These are phyloP conservation scores for Melampsora americana DNA, from an alignment of 1,284 basidiomycete genomes.

Conservation along the genomic window DNA sequence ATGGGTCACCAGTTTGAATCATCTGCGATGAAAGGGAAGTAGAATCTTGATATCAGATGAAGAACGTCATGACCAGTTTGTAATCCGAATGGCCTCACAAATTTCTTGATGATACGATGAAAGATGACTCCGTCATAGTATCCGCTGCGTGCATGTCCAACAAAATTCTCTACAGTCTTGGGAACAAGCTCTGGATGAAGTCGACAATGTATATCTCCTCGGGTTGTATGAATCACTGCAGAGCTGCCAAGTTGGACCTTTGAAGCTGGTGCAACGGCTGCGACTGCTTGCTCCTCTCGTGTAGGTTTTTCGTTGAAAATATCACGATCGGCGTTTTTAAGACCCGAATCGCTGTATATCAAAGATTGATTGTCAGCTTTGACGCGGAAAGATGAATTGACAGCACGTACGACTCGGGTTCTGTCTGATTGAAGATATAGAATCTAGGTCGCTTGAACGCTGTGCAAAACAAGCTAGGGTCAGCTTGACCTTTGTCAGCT, in stretches of 20 bases:
- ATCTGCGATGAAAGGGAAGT: constrained; percentile 58
- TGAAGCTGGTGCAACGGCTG: constrained; percentile 63
- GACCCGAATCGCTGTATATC: constrained; percentile 58
- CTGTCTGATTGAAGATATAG: constrained; percentile 89
- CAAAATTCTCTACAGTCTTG: constrained; percentile 95
- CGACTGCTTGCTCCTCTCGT: constrained; percentile 89
- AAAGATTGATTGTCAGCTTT: background rate
- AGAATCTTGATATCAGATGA: background rate
- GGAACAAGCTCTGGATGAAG: constrained; percentile 88
- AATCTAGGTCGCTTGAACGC: constrained; percentile 92
- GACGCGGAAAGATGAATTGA: background rate
- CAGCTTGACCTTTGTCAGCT: constrained; percentile 72
- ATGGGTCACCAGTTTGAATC: constrained; percentile 96
- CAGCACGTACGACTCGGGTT: constrained; percentile 70
- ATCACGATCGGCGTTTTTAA: constrained; percentile 84
- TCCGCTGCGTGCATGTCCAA: constrained; percentile 82
- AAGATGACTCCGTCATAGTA: constrained; percentile 94
- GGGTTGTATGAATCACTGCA: constrained; percentile 89
- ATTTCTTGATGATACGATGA: constrained; percentile 97
- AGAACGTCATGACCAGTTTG: background rate
- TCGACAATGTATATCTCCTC: constrained; percentile 81
- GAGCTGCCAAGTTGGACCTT: constrained; percentile 63
- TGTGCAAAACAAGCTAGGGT: constrained; percentile 89
- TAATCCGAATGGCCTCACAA: constrained; percentile 58
- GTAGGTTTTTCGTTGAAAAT: constrained; percentile 98